A percentile compares a stretch with the other conserved stretches of the same genome.
These are phyloP conservation scores for Fusarium nelsonii DNA, from an alignment of 2,329 filamentous ascomycete species.

Conservation along the genomic window DNA sequence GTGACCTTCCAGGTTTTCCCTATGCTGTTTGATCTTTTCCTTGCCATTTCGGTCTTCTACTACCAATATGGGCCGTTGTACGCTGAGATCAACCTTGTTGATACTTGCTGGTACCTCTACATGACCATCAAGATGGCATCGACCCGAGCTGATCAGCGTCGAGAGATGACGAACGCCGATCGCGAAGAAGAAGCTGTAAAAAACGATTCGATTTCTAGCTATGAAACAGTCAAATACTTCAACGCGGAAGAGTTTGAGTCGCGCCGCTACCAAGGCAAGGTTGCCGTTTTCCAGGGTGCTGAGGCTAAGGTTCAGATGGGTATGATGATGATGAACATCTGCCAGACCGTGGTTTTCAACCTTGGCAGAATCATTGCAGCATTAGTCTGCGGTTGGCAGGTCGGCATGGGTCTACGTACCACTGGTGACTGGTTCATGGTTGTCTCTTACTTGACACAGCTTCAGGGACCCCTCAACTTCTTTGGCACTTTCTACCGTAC, in stretches of 20 bases:
- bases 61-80: constrained; percentile 73
- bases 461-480: constrained; percentile 85
- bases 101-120: constrained; percentile 96
- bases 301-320: constrained; percentile 83
- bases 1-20: constrained; percentile 95
- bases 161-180: constrained; percentile 94
- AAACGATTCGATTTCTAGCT: constrained; percentile 98
- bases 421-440: constrained; percentile 80
- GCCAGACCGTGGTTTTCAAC: constrained; percentile 84
- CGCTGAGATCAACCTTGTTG: constrained; percentile 87
- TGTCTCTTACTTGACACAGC: constrained; percentile 81
- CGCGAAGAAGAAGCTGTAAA: constrained; percentile 97
- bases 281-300: constrained; percentile 77
- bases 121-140: constrained; percentile 96
- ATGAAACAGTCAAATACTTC: constrained; percentile 94
- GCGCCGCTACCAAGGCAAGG: constrained; percentile 76
- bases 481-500: constrained; percentile 96
- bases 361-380: constrained; percentile 78
- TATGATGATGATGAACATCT: constrained; percentile 83
- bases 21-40: constrained; percentile 89
- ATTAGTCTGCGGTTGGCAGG: constrained; percentile 81
- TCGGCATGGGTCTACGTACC: constrained; percentile 72
- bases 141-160: constrained; percentile 88
- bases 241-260: constrained; percentile 87
- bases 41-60: constrained; percentile 87